Evolutionary conservation across 306 rosid genomes (phyloP).

Genomic region (Vigna nakashimae): DNA sequence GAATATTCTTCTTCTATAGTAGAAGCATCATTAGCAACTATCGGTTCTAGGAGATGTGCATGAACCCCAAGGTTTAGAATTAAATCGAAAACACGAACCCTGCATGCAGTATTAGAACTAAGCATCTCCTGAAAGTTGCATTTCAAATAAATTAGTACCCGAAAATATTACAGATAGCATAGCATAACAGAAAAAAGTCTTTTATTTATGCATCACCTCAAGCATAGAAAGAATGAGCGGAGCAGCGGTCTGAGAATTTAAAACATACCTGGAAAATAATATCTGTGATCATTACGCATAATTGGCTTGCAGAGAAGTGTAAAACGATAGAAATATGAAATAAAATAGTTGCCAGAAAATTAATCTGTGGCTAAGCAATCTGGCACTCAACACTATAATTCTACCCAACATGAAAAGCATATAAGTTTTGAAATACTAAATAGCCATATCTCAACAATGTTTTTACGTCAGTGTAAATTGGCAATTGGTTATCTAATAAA

Average conservation of each 20-base stretch:
- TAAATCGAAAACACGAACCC: slow-evolving; percentile 96
- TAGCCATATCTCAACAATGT: slow-evolving; percentile 19
- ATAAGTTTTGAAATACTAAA: slow-evolving; percentile 28
- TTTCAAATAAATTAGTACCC: slow-evolving; percentile 42
- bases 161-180: slow-evolving; percentile 7
- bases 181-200: background rate
- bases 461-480: slow-evolving; percentile 3
- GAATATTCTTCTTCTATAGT: slow-evolving; percentile 89
- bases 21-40: slow-evolving; percentile 67
- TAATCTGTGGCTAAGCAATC: slow-evolving; percentile 7
- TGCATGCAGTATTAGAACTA: slow-evolving; percentile 78
- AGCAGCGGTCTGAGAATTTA: slow-evolving; percentile 89
- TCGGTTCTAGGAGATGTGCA: slow-evolving; percentile 94
- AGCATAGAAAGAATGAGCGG: slow-evolving; percentile 99
- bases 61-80: slow-evolving; percentile 98
- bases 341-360: slow-evolving; percentile 39
- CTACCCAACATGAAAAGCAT: slow-evolving; percentile 6
- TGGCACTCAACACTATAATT: slow-evolving; percentile 23
- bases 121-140: slow-evolving; percentile 82
- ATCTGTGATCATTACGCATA: slow-evolving; percentile 36
- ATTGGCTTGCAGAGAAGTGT: slow-evolving; percentile 27
- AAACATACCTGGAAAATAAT: slow-evolving; percentile 82
- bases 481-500: slow-evolving; percentile 13
- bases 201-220: slow-evolving; percentile 67
- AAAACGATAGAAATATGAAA: slow-evolving; percentile 42